These are phyloP conservation scores for Sporormia fimetaria DNA, from an alignment of 495 filamentous ascomycete species.

Conservation along the genomic window DNA sequence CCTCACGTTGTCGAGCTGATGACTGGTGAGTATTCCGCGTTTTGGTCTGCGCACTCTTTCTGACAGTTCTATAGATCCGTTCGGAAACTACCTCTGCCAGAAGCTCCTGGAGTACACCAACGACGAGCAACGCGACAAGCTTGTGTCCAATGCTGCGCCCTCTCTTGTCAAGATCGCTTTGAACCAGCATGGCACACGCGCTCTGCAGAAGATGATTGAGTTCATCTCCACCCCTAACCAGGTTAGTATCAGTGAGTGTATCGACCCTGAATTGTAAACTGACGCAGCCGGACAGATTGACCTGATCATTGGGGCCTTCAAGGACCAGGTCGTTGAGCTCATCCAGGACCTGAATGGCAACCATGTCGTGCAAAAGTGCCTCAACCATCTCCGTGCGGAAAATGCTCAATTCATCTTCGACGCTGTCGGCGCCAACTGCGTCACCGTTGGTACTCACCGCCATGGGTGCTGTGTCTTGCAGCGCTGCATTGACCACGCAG, in stretches of 20 bases:
- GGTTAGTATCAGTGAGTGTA: conserved; percentile 15
- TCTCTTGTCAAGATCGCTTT: conserved; percentile 83
- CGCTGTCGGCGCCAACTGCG: conserved; percentile 73
- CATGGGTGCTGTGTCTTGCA: conserved; percentile 97
- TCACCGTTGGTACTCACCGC: conserved; percentile 89
- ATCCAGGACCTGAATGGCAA: conserved; percentile 98
- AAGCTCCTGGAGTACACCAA: conserved; percentile 89
- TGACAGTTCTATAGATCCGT: conserved; percentile 53
- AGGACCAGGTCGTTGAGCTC: conserved; percentile 70
- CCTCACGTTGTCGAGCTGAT: conserved; percentile 90
- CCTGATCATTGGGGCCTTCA: conserved; percentile 69
- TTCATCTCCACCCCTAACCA: conserved; percentile 71
- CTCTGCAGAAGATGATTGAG: conserved; percentile 98
- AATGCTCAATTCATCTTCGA: conserved; percentile 95
- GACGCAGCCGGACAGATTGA: conserved; percentile 44
- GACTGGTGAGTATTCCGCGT: conserved; percentile 49
- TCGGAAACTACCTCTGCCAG: conserved; percentile 97
- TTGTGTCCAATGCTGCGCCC: conserved; percentile 77
- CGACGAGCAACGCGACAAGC: conserved; percentile 82
- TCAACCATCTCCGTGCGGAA: conserved; percentile 72
- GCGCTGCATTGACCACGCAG: conserved; percentile 94
- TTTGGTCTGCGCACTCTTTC: conserved; percentile 1
- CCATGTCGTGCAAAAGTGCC: conserved; percentile 96
- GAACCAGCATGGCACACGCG: conserved; percentile 92
- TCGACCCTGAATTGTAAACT: conserved; percentile 2